Evolutionary conservation across 2,329 filamentous ascomycete genomes (phyloP).

Genomic region (Penicillium paneum): DNA sequence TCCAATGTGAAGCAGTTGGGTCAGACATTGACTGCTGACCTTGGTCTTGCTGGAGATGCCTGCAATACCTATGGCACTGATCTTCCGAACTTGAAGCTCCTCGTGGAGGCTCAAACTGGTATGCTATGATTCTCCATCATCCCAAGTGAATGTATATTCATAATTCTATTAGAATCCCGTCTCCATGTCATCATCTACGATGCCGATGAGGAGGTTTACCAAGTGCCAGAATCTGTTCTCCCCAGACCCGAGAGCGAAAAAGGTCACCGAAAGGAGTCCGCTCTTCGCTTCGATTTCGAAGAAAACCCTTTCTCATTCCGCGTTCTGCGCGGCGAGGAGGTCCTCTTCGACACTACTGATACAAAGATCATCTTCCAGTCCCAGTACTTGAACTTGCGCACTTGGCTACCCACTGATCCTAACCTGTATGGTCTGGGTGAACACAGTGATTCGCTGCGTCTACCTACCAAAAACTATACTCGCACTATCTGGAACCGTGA

Average conservation of each 20-base stretch:
- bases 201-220: conserved; percentile 65
- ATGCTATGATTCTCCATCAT: conserved; percentile 3
- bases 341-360: conserved; percentile 67
- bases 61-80: conserved; percentile 62
- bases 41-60: conserved; percentile 64
- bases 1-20: conserved; percentile 33
- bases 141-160: background rate
- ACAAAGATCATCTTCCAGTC: conserved; percentile 69
- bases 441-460: conserved; percentile 66
- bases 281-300: conserved; percentile 50
- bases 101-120: conserved; percentile 62
- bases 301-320: conserved; percentile 66
- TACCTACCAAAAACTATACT: conserved; percentile 67
- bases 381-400: conserved; percentile 72
- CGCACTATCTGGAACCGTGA: conserved; percentile 70
- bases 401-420: conserved; percentile 64
- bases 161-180: conserved; percentile 53
- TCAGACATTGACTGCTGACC: conserved; percentile 62
- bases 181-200: conserved; percentile 74
- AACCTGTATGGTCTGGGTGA: conserved; percentile 78
- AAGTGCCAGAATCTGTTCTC: conserved; percentile 68
- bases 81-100: conserved; percentile 54
- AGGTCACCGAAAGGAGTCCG: conserved; percentile 46
- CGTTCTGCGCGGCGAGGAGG: conserved; percentile 44
- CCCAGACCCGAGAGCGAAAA: conserved; percentile 53